These are phyloP conservation scores for Thymus mandschuricus DNA, from an alignment of 257 asterid species.

Conservation along the genomic window DNA sequence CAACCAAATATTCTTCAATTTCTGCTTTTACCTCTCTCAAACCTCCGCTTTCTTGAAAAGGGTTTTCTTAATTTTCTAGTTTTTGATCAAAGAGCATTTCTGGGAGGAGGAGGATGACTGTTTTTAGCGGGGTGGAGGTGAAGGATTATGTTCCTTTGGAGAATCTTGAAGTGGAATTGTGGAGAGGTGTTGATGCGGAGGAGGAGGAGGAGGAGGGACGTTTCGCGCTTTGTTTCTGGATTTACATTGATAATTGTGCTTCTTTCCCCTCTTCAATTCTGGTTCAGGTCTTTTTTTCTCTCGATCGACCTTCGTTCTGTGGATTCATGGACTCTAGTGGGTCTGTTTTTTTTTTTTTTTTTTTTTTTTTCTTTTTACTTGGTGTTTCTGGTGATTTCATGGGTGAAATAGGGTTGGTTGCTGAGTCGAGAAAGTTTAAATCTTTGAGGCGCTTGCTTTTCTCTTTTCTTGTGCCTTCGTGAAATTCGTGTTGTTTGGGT, in stretches of 20 bases:
- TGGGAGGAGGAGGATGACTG: conserved; percentile 42
- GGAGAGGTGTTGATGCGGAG: conserved; percentile 39
- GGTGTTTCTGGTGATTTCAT: not conserved
- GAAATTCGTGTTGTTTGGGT: conserved; percentile 5
- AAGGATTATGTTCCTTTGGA: conserved; percentile 55
- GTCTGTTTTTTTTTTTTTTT: not conserved
- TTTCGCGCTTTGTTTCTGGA: conserved; percentile 74
- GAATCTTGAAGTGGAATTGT: conserved; percentile 62
- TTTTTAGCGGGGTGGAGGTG: conserved; percentile 36
- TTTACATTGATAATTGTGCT: conserved; percentile 57
- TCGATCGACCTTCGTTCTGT: conserved; percentile 16
- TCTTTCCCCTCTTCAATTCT: conserved; percentile 61
- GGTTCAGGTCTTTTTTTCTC: conserved; percentile 58
- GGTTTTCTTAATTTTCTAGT: conserved; percentile 26
- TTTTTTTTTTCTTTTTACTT: not conserved
- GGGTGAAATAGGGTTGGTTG: conserved; percentile 34
- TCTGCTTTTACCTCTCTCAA: conserved; percentile 18
- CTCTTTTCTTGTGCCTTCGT: conserved; percentile 15
- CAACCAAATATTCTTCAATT: conserved; percentile 1
- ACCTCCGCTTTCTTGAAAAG: conserved; percentile 28
- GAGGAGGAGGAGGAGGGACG: conserved; percentile 46
- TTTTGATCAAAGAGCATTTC: conserved; percentile 35
- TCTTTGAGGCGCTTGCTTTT: conserved; percentile 24
- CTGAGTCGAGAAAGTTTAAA: conserved; percentile 31
- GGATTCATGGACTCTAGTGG: not conserved